Conservation (phyloP, 495 filamentous ascomycete genomes). For the Aspergillus mulundensis region DNA sequence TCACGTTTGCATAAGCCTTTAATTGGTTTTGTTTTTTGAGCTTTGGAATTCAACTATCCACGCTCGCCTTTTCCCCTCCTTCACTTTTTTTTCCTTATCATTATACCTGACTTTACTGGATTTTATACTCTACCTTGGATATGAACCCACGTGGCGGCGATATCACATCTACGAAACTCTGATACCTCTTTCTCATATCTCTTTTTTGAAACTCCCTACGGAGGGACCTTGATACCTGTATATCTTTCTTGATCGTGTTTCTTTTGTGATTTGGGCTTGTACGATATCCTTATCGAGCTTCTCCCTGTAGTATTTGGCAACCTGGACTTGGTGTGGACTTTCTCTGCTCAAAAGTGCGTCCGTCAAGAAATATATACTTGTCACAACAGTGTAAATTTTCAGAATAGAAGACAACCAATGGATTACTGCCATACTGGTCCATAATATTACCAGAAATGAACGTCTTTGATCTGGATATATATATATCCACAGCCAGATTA, state of each 20-base stretch:
- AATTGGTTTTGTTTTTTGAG: slow-evolving; percentile 3
- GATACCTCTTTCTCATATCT: background rate
- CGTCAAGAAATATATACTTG: background rate
- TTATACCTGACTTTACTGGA: background rate
- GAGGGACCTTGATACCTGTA: slow-evolving; percentile 7
- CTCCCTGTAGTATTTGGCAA: background rate
- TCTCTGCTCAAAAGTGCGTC: background rate
- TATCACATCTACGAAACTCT: slow-evolving; percentile 3
- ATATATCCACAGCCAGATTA: background rate
- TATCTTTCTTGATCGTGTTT: slow-evolving; percentile 1
- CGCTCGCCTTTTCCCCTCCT: slow-evolving; percentile 1
- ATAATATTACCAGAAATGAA: background rate
- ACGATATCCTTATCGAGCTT: slow-evolving; percentile 7
- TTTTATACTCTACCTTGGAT: background rate
- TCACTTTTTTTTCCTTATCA: background rate
- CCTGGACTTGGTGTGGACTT: background rate
- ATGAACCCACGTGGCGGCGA: slow-evolving; percentile 11
- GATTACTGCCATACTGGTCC: background rate
- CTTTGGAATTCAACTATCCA: background rate
- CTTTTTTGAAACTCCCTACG: background rate
- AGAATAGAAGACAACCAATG: background rate
- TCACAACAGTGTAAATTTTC: background rate
- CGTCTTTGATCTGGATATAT: background rate
- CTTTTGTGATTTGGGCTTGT: slow-evolving; percentile 7
- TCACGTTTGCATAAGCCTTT: slow-evolving; percentile 18